Percentiles rank a stretch among this genome's conserved stretches.
phyloP scores from a whole-genome alignment of 176 grass and related monocot species.

The Paspalum vaginatum region DNA sequence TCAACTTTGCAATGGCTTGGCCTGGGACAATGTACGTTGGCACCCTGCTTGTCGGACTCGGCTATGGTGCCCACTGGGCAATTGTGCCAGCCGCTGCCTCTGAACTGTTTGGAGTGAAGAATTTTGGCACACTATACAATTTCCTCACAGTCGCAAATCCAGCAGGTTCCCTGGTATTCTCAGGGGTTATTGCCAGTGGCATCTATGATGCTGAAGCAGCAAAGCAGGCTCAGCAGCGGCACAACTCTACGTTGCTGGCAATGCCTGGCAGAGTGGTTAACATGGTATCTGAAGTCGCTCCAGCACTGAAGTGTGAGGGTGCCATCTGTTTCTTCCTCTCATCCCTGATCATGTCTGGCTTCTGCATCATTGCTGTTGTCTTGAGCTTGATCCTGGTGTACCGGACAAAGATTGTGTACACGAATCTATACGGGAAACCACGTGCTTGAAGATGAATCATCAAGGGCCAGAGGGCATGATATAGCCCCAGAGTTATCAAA shows the following conservation, averaged over 20 bases:
- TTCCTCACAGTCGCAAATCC: constrained; percentile 73
- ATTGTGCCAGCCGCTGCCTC: constrained; percentile 63
- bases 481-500: neutral
- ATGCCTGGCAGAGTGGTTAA: constrained; percentile 33
- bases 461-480: neutral
- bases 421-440: constrained; percentile 55
- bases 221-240: constrained; percentile 63
- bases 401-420: constrained; percentile 81
- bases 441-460: constrained; percentile 2
- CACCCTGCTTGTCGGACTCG: constrained; percentile 56
- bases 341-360: constrained; percentile 82
- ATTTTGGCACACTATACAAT: constrained; percentile 65
- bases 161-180: constrained; percentile 86
- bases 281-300: constrained; percentile 34
- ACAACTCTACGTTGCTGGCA: constrained; percentile 39
- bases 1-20: constrained; percentile 82
- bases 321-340: constrained; percentile 85
- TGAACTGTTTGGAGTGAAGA: constrained; percentile 75
- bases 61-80: constrained; percentile 68
- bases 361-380: constrained; percentile 67
- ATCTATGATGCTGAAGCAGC: constrained; percentile 86
- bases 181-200: constrained; percentile 85
- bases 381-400: constrained; percentile 71
- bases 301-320: constrained; percentile 65
- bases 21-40: constrained; percentile 59